phyloP scores from a whole-genome alignment of 176 grass and related monocot species.

The Eleusine indica region DNA sequence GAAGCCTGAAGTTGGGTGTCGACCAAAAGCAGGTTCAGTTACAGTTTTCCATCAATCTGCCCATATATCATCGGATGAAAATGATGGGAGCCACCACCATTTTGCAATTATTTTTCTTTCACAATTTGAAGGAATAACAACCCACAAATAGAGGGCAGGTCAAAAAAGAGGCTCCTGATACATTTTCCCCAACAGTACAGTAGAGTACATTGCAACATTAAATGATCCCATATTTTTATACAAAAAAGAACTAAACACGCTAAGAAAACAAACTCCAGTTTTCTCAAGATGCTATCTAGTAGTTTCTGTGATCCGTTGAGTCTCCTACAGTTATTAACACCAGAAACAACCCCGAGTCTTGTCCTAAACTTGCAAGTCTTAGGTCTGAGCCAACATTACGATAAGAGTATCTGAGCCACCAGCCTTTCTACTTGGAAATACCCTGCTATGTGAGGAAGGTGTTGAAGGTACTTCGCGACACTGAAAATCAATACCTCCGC shows the following conservation, averaged over 20 bases:
- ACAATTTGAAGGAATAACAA: conserved; percentile 26
- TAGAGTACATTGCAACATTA: conserved; percentile 35
- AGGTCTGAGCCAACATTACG: conserved; percentile 23
- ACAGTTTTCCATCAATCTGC: background rate
- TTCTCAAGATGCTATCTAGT: conserved; percentile 63
- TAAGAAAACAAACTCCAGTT: conserved; percentile 57
- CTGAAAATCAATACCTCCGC: conserved; percentile 41
- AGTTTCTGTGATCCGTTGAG: conserved; percentile 53
- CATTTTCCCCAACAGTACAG: conserved; percentile 42
- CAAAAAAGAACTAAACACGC: conserved; percentile 49
- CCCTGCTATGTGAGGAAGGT: conserved; percentile 40
- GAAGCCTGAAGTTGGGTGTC: background rate
- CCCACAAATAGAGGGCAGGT: conserved; percentile 17
- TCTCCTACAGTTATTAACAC: conserved; percentile 66
- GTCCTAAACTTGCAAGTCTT: conserved; percentile 37
- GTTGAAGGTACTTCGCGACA: conserved; percentile 39
- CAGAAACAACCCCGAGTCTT: conserved; percentile 35
- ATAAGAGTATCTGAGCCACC: conserved; percentile 16
- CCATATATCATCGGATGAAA: background rate
- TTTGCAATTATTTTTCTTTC: conserved; percentile 26
- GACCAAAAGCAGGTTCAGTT: background rate
- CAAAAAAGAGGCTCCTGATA: conserved; percentile 42
- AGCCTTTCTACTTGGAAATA: conserved; percentile 46
- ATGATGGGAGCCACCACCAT: background rate
- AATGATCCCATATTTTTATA: conserved; percentile 55